Evolutionary conservation across 495 filamentous ascomycete species (phyloP), one percentile per base, ranked within the genome.

Genomic region (Aspergillus panamensis): DNA sequence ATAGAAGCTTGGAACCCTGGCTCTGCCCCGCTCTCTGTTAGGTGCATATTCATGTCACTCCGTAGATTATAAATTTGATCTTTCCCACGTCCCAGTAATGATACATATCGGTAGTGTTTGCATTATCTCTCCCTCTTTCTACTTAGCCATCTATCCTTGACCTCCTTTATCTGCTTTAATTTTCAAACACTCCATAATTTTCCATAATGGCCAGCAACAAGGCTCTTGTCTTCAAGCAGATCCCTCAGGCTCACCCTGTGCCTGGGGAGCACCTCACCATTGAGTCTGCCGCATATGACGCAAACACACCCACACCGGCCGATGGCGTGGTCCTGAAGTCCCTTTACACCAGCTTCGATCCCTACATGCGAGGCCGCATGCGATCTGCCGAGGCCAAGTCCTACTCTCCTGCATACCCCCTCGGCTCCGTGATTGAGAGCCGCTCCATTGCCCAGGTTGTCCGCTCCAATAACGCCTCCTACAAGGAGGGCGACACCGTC

Each of bases 301-400:
- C 83, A 58, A 73, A 82, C n/a, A 75, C 82, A 30, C 60, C 79
- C 0, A 80, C 86, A 25, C 89, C 90, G 8, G 61, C 78, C 33
- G 85, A 88, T 59, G 91, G 92, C 32, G 66, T 96, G 29, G 83
- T 85, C 35, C 67, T 87, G 54, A 84, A 88, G 69, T 87, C 87
- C 58, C 81, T 88, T 67, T 91, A 87, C 68, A 79, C 85, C 70
- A 95, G 90, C 57, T 89, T 87, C 72, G 92, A 97, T 75, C 92
- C 92, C 8, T 96, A 96, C 78, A 85, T 88, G 73, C 87, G 92
- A 30, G 89, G 90, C 51, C 81, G 83, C 51, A 82, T 84, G 81
- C 74, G 79, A 35, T 43, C 65, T 35, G 61, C 75, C 7, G 68
- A 76, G 31, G 58, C 67, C 62, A 82, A 87, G 66, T 90, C 86